These are phyloP conservation scores for Citrullus amarus DNA, from an alignment of 306 rosid genomes.

Conservation along the genomic window DNA sequence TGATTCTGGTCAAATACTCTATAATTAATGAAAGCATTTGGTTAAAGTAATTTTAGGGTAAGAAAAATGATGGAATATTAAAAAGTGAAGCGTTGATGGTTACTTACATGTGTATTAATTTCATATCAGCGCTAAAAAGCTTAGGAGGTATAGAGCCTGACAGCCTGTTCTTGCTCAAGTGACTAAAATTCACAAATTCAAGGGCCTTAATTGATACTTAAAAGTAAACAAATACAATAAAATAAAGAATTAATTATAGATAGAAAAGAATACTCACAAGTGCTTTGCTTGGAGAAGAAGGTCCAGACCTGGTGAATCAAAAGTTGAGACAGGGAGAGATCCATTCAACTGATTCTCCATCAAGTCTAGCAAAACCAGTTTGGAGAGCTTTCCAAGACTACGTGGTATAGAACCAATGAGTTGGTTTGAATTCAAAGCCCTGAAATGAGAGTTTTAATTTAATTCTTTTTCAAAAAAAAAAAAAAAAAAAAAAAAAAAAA, in stretches of 20 bases:
- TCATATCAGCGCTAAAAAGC: conserved; percentile 61
- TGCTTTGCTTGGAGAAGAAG: conserved; percentile 14
- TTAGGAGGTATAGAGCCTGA: conserved; percentile 55
- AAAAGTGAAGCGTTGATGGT: background rate
- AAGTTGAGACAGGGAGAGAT: conserved; percentile 22
- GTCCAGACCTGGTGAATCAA: conserved; percentile 20
- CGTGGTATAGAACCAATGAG: conserved; percentile 24
- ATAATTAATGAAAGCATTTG: background rate
- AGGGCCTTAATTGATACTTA: background rate
- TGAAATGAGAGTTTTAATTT: background rate
- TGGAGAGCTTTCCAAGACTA: conserved; percentile 27
- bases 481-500: background rate
- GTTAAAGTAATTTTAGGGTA: background rate
- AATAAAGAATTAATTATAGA: background rate
- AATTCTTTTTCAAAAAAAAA: background rate
- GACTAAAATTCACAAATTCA: conserved; percentile 38
- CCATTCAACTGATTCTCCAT: conserved; percentile 27
- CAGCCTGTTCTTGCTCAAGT: conserved; percentile 79
- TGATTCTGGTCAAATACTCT: conserved; percentile 53
- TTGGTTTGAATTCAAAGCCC: conserved; percentile 26
- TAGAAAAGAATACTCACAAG: conserved; percentile 22
- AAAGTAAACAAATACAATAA: too few relatives aligned
- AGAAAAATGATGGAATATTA: background rate
- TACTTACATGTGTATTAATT: conserved; percentile 72
- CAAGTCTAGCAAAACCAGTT: conserved; percentile 31